phyloP scores from a whole-genome alignment of 345 rosid genomes.

The Populus alba region DNA sequence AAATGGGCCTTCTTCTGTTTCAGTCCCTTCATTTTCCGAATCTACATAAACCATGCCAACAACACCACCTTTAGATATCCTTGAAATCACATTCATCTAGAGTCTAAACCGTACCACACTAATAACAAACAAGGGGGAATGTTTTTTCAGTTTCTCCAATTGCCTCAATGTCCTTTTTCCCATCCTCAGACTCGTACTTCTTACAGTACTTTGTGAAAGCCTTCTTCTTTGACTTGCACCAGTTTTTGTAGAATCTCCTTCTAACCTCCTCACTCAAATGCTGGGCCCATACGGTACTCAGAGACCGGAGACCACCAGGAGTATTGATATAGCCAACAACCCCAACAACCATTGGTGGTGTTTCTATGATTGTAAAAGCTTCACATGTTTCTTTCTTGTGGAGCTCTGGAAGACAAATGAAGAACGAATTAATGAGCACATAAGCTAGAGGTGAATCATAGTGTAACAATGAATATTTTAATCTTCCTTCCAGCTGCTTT shows the following conservation, averaged over 20 bases:
- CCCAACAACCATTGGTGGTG: conserved; percentile 81
- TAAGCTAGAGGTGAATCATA: not conserved
- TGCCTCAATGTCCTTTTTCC: conserved; percentile 54
- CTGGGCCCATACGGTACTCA: conserved; percentile 81
- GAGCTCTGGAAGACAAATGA: conserved; percentile 41
- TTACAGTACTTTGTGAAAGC: conserved; percentile 64
- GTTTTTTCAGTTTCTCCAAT: conserved; percentile 72
- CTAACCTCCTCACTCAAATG: conserved; percentile 77
- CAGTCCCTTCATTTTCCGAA: conserved; percentile 84
- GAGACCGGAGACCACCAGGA: conserved; percentile 56
- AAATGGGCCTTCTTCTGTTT: conserved; percentile 88
- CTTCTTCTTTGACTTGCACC: conserved; percentile 86
- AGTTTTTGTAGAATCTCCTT: conserved; percentile 78
- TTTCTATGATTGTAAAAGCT: conserved; percentile 69
- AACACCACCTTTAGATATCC: not conserved
- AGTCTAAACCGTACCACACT: not conserved
- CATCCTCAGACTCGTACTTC: conserved; percentile 55
- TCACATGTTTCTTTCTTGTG: conserved; percentile 89
- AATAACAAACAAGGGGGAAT: not conserved
- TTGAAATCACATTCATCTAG: not conserved
- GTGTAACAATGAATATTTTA: too few species aligned
- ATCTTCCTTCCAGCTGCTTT: too few species aligned
- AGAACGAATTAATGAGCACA: not conserved
- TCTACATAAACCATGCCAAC: conserved; percentile 28
- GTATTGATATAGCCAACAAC: conserved; percentile 76